Evolutionary conservation across 257 asterid genomes (phyloP).

Genomic region (Solanum bukasovii): DNA sequence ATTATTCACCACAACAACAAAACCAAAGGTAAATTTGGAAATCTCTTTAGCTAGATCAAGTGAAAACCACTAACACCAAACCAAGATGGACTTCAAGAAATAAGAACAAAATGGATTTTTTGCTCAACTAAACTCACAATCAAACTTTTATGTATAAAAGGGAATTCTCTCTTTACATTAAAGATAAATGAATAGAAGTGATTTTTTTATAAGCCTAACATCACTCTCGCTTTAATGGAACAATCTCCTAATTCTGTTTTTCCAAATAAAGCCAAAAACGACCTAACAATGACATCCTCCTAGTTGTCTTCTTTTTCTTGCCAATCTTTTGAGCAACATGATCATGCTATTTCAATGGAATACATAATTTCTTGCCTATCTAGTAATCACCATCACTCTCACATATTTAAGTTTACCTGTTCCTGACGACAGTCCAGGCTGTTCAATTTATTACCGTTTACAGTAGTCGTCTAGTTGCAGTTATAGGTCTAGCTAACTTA

Average conservation of each 20-base stretch:
- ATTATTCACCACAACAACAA: neutral
- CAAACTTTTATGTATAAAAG: neutral
- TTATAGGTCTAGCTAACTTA: neutral
- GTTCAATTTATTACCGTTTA: neutral
- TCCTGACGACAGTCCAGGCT: neutral
- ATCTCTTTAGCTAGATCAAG: neutral
- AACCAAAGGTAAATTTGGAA: neutral
- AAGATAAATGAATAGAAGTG: neutral
- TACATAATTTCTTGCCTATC: neutral
- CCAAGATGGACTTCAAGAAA: neutral
- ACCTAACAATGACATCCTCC: neutral
- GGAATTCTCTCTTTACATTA: neutral
- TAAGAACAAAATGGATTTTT: neutral
- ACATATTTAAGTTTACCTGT: neutral
- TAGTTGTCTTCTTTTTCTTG: neutral
- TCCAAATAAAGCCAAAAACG: neutral
- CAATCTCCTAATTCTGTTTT: neutral
- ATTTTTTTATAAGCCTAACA: neutral
- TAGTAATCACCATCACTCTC: neutral
- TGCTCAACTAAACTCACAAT: neutral
- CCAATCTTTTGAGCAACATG: neutral
- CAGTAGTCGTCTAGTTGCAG: neutral
- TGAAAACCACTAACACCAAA: neutral
- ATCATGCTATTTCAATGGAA: neutral
- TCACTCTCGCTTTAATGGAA: neutral